Evolutionary conservation across 2,329 filamentous ascomycete genomes (phyloP), one percentile per base, ranked within the genome.

Genomic region (Pseudogymnoascus sp.): DNA sequence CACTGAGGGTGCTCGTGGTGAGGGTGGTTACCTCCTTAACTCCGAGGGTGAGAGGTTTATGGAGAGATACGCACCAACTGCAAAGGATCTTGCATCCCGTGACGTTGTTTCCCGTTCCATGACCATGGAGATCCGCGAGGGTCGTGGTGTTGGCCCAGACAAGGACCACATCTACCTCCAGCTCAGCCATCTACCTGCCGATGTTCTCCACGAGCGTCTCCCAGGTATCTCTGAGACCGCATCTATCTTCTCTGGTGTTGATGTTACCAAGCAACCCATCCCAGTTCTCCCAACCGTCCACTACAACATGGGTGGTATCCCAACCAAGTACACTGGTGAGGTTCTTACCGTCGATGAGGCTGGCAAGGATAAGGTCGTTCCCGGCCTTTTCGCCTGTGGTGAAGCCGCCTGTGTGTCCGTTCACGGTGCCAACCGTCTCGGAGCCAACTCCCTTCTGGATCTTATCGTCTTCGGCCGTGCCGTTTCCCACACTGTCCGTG

Each of bases 231-330:
- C 93, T 41, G 95, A 99, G 83, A 99, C 95, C 36, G 95, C 93
- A 62, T 92, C 91, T 71, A 98, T 98, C 74, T 99, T 99, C 79
- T 85, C 93, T 66, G 93, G 95, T 80, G 93, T 99, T 72, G 95
- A 99, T 77, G 93, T 99, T 71, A 89, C 88, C 75, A 97, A 96
- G 83, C 90, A 97, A 80, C 93, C 93, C 69, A 98, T 98, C 71
- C 93, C 93, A 67, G 93, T 98, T 69, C 84, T 98, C 68, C 93
- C 93, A 65, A 98, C 93, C 51, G 93, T 97, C 70, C 93, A 99
- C 84, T 99, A 99, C 85, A 97, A 97, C 85, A 99, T 98, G 95
- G 93, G 93, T 79, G 93, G 95, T 84, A 97, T 99, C 71, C 93
- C 93, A 62, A 98, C 95, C 70, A 92, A 91, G 75, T 98, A 96